These are phyloP conservation scores for Groenewaldozyma sp. DNA, from an alignment of 1,139 yeast genomes.

Conservation along the genomic window DNA sequence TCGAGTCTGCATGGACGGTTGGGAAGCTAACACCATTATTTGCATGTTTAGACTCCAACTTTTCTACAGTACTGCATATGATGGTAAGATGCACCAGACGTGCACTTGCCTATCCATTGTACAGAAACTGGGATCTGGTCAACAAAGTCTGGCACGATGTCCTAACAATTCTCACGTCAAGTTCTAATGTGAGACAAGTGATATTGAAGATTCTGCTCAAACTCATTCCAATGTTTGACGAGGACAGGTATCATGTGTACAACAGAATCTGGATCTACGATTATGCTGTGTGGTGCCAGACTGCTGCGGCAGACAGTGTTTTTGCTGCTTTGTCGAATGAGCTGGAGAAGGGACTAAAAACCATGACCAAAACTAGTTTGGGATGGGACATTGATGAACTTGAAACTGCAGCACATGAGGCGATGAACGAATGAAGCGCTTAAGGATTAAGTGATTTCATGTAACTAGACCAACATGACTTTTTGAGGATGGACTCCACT, in stretches of 20 bases:
- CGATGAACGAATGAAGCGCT: background rate
- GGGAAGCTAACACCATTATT: slow-evolving; percentile 80
- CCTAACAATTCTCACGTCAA: slow-evolving; percentile 43
- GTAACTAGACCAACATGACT: too few species aligned
- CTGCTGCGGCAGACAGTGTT: slow-evolving; percentile 39
- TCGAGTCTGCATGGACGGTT: slow-evolving; percentile 90
- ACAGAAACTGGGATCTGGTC: slow-evolving; percentile 56
- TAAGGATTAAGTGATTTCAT: too few species aligned
- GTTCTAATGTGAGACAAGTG: slow-evolving; percentile 39
- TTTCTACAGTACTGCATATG: slow-evolving; percentile 43
- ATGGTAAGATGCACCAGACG: slow-evolving; percentile 58
- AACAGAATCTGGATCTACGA: slow-evolving; percentile 76
- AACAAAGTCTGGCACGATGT: slow-evolving; percentile 69
- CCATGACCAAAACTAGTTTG: background rate
- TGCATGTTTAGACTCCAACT: slow-evolving; percentile 52
- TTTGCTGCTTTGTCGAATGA: slow-evolving; percentile 62
- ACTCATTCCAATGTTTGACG: slow-evolving; percentile 66
- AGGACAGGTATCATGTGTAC: slow-evolving; percentile 80
- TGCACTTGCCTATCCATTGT: slow-evolving; percentile 70
- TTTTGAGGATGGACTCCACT: too few species aligned
- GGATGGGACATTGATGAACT: background rate
- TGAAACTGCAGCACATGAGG: background rate
- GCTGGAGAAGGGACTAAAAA: slow-evolving; percentile 25
- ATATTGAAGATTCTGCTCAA: slow-evolving; percentile 52
- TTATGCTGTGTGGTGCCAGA: slow-evolving; percentile 65